Percentiles rank a stretch among this genome's conserved stretches.
phyloP scores from a whole-genome alignment of 192 early-diverging fungal species.

The Haplosporangium gracile region DNA sequence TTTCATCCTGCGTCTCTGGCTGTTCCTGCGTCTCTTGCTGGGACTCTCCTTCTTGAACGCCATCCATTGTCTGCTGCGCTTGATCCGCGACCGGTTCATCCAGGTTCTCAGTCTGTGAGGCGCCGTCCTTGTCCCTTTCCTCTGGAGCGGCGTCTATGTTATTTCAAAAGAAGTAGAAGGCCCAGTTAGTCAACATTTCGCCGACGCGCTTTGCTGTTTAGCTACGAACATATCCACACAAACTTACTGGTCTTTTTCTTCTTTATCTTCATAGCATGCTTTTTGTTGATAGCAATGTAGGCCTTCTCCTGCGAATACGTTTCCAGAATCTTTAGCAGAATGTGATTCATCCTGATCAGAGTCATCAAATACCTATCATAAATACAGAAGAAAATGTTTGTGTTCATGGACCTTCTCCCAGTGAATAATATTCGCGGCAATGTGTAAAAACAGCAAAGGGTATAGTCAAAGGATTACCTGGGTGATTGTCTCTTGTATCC shows the following conservation, averaged over 20 bases:
- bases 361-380: conserved; percentile 66
- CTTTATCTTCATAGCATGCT: conserved; percentile 33
- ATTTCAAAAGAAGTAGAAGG: background rate
- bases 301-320: conserved; percentile 66
- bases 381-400: background rate
- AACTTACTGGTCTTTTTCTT: conserved; percentile 32
- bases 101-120: background rate
- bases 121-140: conserved; percentile 5
- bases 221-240: background rate
- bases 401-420: background rate
- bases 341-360: conserved; percentile 67
- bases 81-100: background rate
- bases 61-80: conserved; percentile 10
- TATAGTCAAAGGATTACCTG: conserved; percentile 30
- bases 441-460: background rate
- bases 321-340: conserved; percentile 75
- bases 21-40: conserved; percentile 12
- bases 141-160: background rate
- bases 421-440: background rate
- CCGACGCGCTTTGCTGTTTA: background rate
- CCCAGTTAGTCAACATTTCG: background rate
- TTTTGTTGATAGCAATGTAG: conserved; percentile 64
- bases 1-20: conserved; percentile 13
- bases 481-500: conserved; percentile 62
- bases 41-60: background rate